phyloP scores from a whole-genome alignment of 345 rosid genomes.

The Arabis hirsuta region DNA sequence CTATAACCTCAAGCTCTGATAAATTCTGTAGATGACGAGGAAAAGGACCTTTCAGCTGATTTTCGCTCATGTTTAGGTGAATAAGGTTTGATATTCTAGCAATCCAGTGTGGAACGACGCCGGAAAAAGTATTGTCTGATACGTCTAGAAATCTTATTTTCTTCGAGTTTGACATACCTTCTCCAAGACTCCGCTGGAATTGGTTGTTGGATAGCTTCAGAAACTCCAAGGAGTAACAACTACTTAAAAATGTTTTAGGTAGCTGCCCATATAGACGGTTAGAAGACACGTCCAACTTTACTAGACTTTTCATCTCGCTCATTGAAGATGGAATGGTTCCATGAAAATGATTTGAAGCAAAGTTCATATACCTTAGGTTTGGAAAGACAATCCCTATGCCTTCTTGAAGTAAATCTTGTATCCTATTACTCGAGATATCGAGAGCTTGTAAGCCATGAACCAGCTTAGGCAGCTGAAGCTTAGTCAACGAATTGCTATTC shows the following conservation, averaged over 20 bases:
- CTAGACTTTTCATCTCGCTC: conserved; percentile 29
- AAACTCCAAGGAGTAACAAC: conserved; percentile 17
- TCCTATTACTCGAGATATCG: conserved; percentile 33
- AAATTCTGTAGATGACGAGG: conserved; percentile 60
- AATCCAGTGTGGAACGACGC: conserved; percentile 16
- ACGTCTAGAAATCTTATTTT: conserved; percentile 9
- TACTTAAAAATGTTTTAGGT: not conserved
- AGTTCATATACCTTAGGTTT: conserved; percentile 11
- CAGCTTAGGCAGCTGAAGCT: conserved; percentile 24
- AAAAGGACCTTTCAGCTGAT: conserved; percentile 39
- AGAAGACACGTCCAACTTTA: conserved; percentile 29
- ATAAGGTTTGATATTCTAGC: not conserved
- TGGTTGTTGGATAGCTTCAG: conserved; percentile 36
- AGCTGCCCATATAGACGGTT: conserved; percentile 31
- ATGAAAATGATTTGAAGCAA: conserved; percentile 23
- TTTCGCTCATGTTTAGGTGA: conserved; percentile 12
- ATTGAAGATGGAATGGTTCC: conserved; percentile 37
- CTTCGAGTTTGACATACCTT: conserved; percentile 5
- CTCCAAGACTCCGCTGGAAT: conserved; percentile 17
- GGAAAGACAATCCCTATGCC: conserved; percentile 36
- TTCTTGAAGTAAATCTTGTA: conserved; percentile 17
- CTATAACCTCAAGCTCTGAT: conserved; percentile 50
- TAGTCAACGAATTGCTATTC: conserved; percentile 22
- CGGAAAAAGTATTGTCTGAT: conserved; percentile 22
- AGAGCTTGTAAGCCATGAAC: conserved; percentile 33